Evolutionary conservation across 371 early-diverging fungal species (phyloP), one percentile per base, ranked within the genome.

Genomic region (Phascolomyces articulosus): DNA sequence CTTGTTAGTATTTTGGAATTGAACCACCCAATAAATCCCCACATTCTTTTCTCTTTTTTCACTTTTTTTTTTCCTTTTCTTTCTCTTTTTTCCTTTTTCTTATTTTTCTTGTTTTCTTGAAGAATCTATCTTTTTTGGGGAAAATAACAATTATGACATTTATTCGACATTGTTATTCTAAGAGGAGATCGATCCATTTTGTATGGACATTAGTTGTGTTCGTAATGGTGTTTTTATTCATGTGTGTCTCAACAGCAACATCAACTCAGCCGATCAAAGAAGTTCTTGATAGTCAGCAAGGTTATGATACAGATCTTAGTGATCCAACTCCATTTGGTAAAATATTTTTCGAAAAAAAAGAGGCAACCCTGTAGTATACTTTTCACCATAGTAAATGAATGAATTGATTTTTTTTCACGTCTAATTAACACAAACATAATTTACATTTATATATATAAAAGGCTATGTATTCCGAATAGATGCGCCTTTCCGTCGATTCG

Each of bases 261-360:
- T 15, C n/a, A 13, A 23, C 23, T 10, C 51, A 51, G 23, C 51
- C 51, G 24, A 51, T 51, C 24, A 24, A 51, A 51, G 51, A 51
- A 51, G 51, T 51, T 8, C 23, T 51, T 7, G 51, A 51, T 51
- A 24, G 6, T 24, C n/a, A 51, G 3, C 51, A 51, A 51, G 51
- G 51, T 1, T 51, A 51, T n/a, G 26, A 51, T 24, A 51, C 51
- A 7, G 26, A 51, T 2, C 24, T 51, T 18, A 51, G 26, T n/a
- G 51, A 51, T n/a, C 51, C 51, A 23, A 51, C 51, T 24, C 51
- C 51, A 51, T 51, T 51, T 51, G 51, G 51, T 51, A 51, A 4
- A 23, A 51, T 7, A 51, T n/a, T 13, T 34, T 34, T 34, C 11
- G n/a, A n/a, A n/a, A n/a, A n/a, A n/a, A n/a, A n/a, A n/a, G n/a